phyloP scores from a whole-genome alignment of 2,329 filamentous ascomycete genomes.

The Cladophialophora bantiana region DNA sequence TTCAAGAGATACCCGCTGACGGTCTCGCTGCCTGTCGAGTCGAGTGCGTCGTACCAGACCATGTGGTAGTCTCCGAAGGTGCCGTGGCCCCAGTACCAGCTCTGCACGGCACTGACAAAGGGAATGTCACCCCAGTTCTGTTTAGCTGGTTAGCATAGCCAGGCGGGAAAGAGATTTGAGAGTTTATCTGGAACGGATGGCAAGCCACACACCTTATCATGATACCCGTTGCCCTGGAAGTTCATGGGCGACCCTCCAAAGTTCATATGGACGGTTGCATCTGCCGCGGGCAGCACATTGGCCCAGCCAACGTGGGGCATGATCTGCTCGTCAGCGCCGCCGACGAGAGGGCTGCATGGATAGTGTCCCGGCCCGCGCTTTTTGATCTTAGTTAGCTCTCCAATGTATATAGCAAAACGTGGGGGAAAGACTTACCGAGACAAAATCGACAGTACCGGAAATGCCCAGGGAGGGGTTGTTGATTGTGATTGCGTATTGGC shows the following conservation, averaged over 20 bases:
- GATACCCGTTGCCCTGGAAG: constrained; percentile 53
- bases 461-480: constrained; percentile 21
- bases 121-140: constrained; percentile 53
- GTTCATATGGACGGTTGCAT: constrained; percentile 43
- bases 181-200: background rate
- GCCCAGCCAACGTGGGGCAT: constrained; percentile 50
- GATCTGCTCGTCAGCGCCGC: constrained; percentile 40
- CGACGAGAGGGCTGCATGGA: constrained; percentile 38
- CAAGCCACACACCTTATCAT: constrained; percentile 49
- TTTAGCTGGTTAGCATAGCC: background rate
- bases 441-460: constrained; percentile 31
- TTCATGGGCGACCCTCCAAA: constrained; percentile 44
- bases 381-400: background rate
- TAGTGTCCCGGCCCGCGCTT: constrained; percentile 41
- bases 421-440: constrained; percentile 13
- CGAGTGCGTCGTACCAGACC: constrained; percentile 53
- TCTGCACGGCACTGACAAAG: constrained; percentile 44
- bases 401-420: background rate
- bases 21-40: constrained; percentile 41
- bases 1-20: constrained; percentile 45
- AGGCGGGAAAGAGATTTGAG: background rate
- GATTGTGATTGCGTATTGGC: constrained; percentile 20
- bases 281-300: constrained; percentile 48
- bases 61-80: constrained; percentile 52
- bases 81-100: constrained; percentile 58